These are phyloP conservation scores for Artemisia annua DNA, from an alignment of 129 eudicot genomes.

Conservation along the genomic window DNA sequence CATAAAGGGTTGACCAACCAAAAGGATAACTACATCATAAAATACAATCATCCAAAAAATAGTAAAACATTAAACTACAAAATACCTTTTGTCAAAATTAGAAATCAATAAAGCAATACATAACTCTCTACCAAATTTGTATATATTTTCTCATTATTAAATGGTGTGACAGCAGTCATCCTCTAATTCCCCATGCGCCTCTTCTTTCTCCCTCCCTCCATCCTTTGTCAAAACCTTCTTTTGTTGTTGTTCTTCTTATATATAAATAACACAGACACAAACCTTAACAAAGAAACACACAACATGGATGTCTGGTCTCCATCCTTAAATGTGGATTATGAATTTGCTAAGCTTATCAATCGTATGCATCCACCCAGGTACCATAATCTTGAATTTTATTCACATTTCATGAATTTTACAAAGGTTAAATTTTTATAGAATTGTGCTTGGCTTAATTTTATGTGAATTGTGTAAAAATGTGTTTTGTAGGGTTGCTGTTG, in stretches of 20 bases:
- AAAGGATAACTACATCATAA: too few relatives aligned
- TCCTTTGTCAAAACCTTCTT: too few relatives aligned
- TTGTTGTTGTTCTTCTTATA: background rate
- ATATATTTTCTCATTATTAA: too few relatives aligned
- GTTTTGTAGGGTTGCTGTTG: slow-evolving; percentile 74
- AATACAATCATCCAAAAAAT: too few relatives aligned
- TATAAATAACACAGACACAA: background rate
- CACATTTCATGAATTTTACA: background rate
- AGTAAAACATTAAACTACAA: too few relatives aligned
- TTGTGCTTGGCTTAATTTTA: background rate
- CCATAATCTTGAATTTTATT: background rate
- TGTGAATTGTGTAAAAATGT: slow-evolving; percentile 5
- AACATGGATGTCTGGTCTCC: slow-evolving; percentile 72
- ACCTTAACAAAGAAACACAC: background rate
- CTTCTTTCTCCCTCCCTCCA: background rate
- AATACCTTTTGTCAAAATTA: too few relatives aligned
- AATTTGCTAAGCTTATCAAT: slow-evolving; percentile 75
- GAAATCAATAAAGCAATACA: too few relatives aligned
- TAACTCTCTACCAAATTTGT: too few relatives aligned
- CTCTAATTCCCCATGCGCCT: background rate
- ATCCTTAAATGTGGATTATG: slow-evolving; percentile 60
- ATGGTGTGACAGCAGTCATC: too few relatives aligned
- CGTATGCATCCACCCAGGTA: slow-evolving; percentile 96
- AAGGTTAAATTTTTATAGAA: background rate
- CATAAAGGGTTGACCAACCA: too few relatives aligned